Percentiles rank a stretch among this genome's conserved stretches.
phyloP scores from a whole-genome alignment of 306 rosid species.

The Vigna mungo region DNA sequence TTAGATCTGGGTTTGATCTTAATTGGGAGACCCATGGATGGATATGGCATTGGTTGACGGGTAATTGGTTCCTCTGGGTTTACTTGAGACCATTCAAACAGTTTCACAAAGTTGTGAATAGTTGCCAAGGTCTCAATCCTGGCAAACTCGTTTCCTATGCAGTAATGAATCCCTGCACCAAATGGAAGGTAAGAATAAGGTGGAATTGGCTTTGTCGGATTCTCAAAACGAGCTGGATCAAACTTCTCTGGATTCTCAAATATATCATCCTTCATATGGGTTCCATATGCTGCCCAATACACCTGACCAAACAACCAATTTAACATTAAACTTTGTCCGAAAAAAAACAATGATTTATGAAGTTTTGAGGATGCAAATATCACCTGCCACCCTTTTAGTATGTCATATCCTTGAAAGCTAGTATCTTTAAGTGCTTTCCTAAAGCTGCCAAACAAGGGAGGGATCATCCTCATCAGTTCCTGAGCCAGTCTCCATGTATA shows the following conservation, averaged over 20 bases:
- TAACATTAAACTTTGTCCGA: slow-evolving; percentile 6
- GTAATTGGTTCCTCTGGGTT: slow-evolving; percentile 52
- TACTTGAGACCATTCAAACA: slow-evolving; percentile 57
- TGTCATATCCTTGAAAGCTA: slow-evolving; percentile 54
- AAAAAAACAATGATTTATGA: neutral
- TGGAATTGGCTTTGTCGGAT: slow-evolving; percentile 56
- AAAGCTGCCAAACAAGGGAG: slow-evolving; percentile 59
- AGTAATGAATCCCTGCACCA: slow-evolving; percentile 57
- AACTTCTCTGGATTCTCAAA: slow-evolving; percentile 53
- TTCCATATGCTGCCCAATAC: slow-evolving; percentile 55
- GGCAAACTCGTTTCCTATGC: slow-evolving; percentile 66
- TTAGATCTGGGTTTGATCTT: slow-evolving; percentile 52
- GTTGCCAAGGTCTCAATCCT: slow-evolving; percentile 56
- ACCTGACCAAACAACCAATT: slow-evolving; percentile 41
- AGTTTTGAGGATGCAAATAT: neutral
- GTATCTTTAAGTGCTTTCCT: slow-evolving; percentile 56
- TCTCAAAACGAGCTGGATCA: slow-evolving; percentile 60
- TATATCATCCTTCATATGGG: slow-evolving; percentile 52
- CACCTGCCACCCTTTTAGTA: slow-evolving; percentile 70
- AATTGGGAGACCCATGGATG: slow-evolving; percentile 61
- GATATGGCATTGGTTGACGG: slow-evolving; percentile 61
- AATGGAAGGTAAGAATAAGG: slow-evolving; percentile 59
- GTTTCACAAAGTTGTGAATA: slow-evolving; percentile 56
- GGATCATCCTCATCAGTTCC: slow-evolving; percentile 62
- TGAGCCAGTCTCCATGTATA: slow-evolving; percentile 68